Conservation (phyloP, 768 basidiomycete species). For the Mycena filopes region DNA sequence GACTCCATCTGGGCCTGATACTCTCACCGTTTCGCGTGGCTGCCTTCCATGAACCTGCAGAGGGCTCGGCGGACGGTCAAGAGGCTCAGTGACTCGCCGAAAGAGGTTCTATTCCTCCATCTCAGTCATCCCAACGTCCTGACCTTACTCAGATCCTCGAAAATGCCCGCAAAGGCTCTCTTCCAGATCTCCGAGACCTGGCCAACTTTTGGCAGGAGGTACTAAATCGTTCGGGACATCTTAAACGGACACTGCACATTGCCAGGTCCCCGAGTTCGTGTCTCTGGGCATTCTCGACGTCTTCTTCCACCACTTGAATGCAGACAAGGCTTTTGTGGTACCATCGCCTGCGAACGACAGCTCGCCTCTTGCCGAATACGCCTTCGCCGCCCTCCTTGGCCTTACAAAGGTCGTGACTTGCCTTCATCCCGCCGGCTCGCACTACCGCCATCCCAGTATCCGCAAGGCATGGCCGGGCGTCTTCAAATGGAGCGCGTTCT, state of each 20-base stretch:
- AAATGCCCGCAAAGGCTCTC: slow-evolving; percentile 12
- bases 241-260: neutral
- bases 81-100: neutral
- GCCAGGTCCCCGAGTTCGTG: slow-evolving; percentile 27
- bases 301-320: slow-evolving; percentile 44
- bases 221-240: neutral
- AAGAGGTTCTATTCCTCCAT: neutral
- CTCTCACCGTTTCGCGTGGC: no score
- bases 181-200: slow-evolving; percentile 30
- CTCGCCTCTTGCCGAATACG: slow-evolving; percentile 38
- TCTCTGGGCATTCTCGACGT: slow-evolving; percentile 40
- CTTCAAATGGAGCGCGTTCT: slow-evolving; percentile 50
- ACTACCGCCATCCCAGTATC: slow-evolving; percentile 36
- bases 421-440: slow-evolving; percentile 34
- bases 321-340: slow-evolving; percentile 31
- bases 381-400: slow-evolving; percentile 46
- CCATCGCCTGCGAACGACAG: slow-evolving; percentile 24
- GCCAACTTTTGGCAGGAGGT: slow-evolving; percentile 42
- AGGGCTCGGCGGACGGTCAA: neutral
- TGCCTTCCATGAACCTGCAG: slow-evolving; percentile 6
- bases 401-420: slow-evolving; percentile 42
- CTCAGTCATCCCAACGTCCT: neutral
- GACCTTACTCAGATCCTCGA: slow-evolving; percentile 4
- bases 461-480: slow-evolving; percentile 47
- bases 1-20: no score